A percentile compares a stretch with the other conserved stretches of the same genome.
phyloP scores from a whole-genome alignment of 345 rosid genomes.

The Brassica carinata region DNA sequence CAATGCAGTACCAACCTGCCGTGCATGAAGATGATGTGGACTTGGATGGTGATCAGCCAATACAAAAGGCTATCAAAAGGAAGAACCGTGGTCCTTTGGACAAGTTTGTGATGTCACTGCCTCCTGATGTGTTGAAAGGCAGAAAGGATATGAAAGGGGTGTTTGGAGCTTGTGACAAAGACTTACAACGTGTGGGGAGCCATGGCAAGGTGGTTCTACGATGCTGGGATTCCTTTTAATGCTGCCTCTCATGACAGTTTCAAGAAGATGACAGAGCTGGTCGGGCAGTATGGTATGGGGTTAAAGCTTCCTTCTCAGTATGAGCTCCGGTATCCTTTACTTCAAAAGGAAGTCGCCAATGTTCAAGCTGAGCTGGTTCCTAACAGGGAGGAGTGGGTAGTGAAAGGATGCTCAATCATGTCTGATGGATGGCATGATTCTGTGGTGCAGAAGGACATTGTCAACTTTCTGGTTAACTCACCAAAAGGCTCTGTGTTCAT shows the following conservation, averaged over 20 bases:
- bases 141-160: neutral
- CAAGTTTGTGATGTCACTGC: no score
- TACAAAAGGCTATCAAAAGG: no score
- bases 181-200: neutral
- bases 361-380: neutral
- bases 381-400: neutral
- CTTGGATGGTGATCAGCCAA: no score
- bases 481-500: neutral
- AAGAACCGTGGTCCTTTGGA: neutral
- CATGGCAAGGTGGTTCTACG: neutral
- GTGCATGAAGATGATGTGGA: no score
- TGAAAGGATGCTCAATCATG: neutral
- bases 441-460: no score
- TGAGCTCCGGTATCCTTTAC: neutral
- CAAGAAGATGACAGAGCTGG: neutral
- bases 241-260: neutral
- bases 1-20: no score
- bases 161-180: neutral
- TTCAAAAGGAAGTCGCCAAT: neutral
- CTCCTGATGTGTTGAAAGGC: neutral
- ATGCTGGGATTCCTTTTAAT: neutral
- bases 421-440: neutral
- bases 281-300: neutral
- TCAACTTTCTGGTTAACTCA: neutral
- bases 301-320: neutral